Percentiles rank a stretch among this genome's conserved stretches.
Conservation (phyloP, 148 eudicot genomes). For the Simmondsia chinensis region DNA sequence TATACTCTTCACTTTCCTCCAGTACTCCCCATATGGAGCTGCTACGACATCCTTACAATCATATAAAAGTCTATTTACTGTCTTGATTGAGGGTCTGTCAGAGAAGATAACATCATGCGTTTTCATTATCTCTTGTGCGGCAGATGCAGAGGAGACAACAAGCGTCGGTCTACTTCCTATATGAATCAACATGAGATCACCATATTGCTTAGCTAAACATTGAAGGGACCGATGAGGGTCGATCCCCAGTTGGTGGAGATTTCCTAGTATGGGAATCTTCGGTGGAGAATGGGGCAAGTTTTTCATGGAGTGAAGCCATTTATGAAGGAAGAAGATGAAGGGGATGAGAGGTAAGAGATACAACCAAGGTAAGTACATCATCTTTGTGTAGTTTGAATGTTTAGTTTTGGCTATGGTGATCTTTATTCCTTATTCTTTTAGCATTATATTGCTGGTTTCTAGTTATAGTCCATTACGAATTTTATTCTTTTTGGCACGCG, state of each 20-base stretch:
- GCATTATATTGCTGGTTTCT: no score
- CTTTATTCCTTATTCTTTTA: conserved; percentile 1
- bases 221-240: conserved; percentile 13
- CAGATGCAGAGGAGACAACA: conserved; percentile 14
- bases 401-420: not conserved
- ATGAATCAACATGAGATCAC: conserved; percentile 20
- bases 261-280: conserved; percentile 19
- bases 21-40: conserved; percentile 26
- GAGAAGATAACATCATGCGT: conserved; percentile 18
- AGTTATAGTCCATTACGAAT: no score
- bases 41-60: conserved; percentile 11
- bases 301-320: conserved; percentile 10
- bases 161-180: conserved; percentile 10
- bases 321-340: conserved; percentile 8
- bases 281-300: conserved; percentile 19
- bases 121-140: conserved; percentile 20
- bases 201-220: conserved; percentile 7
- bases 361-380: conserved; percentile 1
- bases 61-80: conserved; percentile 5
- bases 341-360: conserved; percentile 4
- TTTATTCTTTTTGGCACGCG: no score
- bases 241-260: conserved; percentile 15
- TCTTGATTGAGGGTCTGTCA: conserved; percentile 7
- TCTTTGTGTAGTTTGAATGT: conserved; percentile 5
- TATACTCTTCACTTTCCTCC: conserved; percentile 27